Base-by-base conservation (phyloP, 768 basidiomycete species). In the Sporobolomyces phaffii region DNA sequence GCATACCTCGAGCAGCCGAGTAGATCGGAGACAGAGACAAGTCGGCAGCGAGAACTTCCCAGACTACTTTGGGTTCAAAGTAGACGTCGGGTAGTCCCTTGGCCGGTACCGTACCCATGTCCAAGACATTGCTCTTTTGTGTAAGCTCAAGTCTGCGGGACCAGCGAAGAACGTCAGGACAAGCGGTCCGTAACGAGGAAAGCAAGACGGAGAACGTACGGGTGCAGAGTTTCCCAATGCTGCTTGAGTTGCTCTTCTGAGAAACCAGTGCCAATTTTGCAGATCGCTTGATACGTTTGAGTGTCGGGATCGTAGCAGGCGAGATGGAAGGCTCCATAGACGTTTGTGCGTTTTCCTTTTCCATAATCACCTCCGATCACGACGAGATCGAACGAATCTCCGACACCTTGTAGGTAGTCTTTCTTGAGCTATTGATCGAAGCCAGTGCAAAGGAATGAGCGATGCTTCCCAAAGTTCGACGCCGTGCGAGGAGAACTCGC, bases 181-280 rank as follows among this genome's bases (percentile, higher is more conserved):
- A 18, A 14, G 7, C 0, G 1, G 29, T 20, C 38, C 11, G 26
- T 26, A 17, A 22, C 24, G 7, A 44, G 18, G 18, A 38, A 36
- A 20, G 45, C 29, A 14, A 22, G n/a, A 20, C n/a, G 2, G 38
- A 22, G 28, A 34, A 57, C 58, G 41, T 92, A 82, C 18, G 90
- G 86, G 69, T 88, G 86, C 31, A 99, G 82, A 5, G 83, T 80
- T n/a, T 88, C 84, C 78, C 87, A 88, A 74, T 94, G 90, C 20
- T 82, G 78, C 74, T 88, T 85, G 38, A 99, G 78, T 64, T 84
- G 82, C 76, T 98, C 96, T 73, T 99, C 96, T 62, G 88, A 89
- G 80, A 99, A 98, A 2, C 96, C 96, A 0, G 96, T 99, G 13
- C 96, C 96, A 72, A 99, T 96, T 78, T 99, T 99, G 83, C 96